Base-by-base conservation (phyloP, 345 rosid species). In the Leavenworthia alabamica region DNA sequence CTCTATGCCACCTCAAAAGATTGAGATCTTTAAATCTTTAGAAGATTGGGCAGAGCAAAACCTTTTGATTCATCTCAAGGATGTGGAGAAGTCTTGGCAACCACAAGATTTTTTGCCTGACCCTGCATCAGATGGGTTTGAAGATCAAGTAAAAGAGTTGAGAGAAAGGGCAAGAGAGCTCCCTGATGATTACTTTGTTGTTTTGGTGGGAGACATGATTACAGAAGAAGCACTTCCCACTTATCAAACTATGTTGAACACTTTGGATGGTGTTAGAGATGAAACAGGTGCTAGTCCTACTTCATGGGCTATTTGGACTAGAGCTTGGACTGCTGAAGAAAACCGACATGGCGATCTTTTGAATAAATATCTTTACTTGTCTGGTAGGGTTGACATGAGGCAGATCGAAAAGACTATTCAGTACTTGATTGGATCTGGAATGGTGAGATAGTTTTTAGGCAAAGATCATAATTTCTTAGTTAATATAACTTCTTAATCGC, bases 41-140 rank as follows among this genome's bases (percentile, higher is more conserved):
- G 99, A 89, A 67, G 74, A 15, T 14, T 93, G 99, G 97, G 99
- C 95, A 1, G 90, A 81, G 77, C 3, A 83, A 52, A 83, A 86
- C 72, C 70, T 93, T 16, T 68, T 93, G 64, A 45, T 66, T 56
- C 82, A 73, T 60, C 88, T 93, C 58, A 93, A 85, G 68, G 88
- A 89, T 4, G 99, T 93, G 7, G 96, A 89, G 78, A 85, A 93
- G 35, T 82, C 89, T 20, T 89, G 99, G 99, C 97, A 89, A 46
- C 91, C 97, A 22, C 91, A 86, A 65, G 96, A 87, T 72, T 86
- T 86, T 73, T 81, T 93, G 59, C 99, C 97, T 0, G 97, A 87
- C 56, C 84, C 99, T 36, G 79, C 83, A 11, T 83, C 88, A 0
- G 88, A 86, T 36, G 97, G 89, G 37, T 89, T 92, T 37, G 68